Conservation (phyloP, 2,329 filamentous ascomycete genomes). For the Trichophaea hybrida region DNA sequence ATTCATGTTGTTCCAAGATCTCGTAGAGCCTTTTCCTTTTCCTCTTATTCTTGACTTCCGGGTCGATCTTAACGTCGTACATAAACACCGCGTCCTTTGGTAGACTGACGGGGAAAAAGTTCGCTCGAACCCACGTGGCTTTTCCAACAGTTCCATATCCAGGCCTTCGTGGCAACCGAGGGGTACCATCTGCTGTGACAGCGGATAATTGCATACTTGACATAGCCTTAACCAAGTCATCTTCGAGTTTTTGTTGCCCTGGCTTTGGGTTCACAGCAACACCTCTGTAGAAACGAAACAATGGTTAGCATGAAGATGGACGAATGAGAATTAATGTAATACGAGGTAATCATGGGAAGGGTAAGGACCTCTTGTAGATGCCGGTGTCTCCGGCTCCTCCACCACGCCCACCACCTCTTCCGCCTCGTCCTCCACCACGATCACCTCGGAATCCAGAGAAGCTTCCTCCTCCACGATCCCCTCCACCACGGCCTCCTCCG, state of each 20-base stretch:
- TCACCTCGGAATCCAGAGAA: constrained; percentile 24
- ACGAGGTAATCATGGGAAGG: constrained; percentile 5
- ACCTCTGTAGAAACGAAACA: constrained; percentile 21
- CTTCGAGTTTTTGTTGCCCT: constrained; percentile 25
- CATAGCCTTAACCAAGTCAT: constrained; percentile 25
- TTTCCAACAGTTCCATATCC: constrained; percentile 24
- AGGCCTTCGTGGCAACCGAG: constrained; percentile 22
- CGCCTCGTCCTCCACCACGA: constrained; percentile 25
- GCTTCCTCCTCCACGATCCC: constrained; percentile 19
- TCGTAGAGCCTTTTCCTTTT: constrained; percentile 20
- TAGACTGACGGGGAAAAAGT: constrained; percentile 24
- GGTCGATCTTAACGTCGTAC: constrained; percentile 24
- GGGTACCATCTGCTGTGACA: constrained; percentile 13
- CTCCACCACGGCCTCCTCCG: constrained; percentile 25
- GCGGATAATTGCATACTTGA: constrained; percentile 10
- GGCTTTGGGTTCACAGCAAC: constrained; percentile 24
- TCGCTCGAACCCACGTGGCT: constrained; percentile 25
- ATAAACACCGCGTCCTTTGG: constrained; percentile 22
- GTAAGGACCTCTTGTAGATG: constrained; percentile 9
- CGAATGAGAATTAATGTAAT: not conserved
- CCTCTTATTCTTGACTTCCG: constrained; percentile 25
- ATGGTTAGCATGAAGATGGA: not conserved
- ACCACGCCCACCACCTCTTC: constrained; percentile 13
- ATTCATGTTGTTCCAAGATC: constrained; percentile 11
- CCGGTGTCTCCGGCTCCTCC: constrained; percentile 20